Conservation (phyloP, 1,284 basidiomycete species). For the Cystobasidium sp. region DNA sequence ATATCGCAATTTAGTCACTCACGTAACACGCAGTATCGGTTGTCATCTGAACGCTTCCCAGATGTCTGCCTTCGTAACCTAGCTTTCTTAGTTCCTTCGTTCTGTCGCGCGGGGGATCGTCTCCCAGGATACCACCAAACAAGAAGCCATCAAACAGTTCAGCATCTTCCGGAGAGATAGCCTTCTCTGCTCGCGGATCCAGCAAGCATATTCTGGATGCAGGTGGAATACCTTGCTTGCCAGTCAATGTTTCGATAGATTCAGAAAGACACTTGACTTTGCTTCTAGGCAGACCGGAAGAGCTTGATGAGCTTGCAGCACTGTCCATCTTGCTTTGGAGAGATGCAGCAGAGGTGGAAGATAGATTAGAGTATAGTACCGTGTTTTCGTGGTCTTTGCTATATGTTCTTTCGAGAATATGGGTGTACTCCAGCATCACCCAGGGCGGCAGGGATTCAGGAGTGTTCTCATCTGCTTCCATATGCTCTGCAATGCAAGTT, state of each 20-base stretch:
- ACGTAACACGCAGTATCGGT: slow-evolving; percentile 96
- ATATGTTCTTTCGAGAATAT: slow-evolving; percentile 62
- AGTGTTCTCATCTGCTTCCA: slow-evolving; percentile 87
- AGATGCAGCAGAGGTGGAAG: slow-evolving; percentile 46
- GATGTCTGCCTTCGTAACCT: slow-evolving; percentile 81
- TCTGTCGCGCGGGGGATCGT: slow-evolving; percentile 82
- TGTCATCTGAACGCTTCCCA: slow-evolving; percentile 88
- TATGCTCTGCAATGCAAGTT: slow-evolving; percentile 69
- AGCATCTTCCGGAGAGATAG: slow-evolving; percentile 73
- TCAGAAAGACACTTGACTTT: slow-evolving; percentile 70
- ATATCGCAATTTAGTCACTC: slow-evolving; percentile 54
- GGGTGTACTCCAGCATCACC: slow-evolving; percentile 63
- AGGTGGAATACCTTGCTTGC: slow-evolving; percentile 17
- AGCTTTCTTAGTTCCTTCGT: slow-evolving; percentile 83
- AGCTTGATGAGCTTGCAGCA: slow-evolving; percentile 43
- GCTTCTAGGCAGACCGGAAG: slow-evolving; percentile 60
- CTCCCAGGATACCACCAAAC: slow-evolving; percentile 65
- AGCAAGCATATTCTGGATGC: slow-evolving; percentile 73
- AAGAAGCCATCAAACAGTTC: slow-evolving; percentile 79
- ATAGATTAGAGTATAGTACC: slow-evolving; percentile 55
- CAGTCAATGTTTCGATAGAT: slow-evolving; percentile 61
- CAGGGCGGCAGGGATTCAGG: slow-evolving; percentile 73
- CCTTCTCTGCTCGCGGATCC: slow-evolving; percentile 77
- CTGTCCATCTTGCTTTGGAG: slow-evolving; percentile 47
- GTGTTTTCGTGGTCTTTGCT: slow-evolving; percentile 68